A percentile compares a stretch with the other conserved stretches of the same genome.
Conservation (phyloP, 1,284 basidiomycete species). For the Meripilus lineatus region DNA sequence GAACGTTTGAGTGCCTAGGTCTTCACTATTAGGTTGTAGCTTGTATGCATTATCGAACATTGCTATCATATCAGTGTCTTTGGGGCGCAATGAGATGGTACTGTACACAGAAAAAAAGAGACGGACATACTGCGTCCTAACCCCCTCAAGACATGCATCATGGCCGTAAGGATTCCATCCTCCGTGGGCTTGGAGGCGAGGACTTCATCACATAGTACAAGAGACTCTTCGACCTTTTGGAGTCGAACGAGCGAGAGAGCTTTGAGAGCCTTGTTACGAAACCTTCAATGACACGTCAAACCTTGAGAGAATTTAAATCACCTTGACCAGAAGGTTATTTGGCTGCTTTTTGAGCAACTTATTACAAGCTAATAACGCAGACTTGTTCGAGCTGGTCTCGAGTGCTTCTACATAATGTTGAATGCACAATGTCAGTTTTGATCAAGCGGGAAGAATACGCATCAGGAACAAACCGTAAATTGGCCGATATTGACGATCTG, state of each 20-base stretch:
- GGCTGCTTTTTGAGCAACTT: conserved; percentile 81
- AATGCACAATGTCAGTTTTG: conserved; percentile 8
- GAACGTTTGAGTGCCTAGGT: conserved; percentile 78
- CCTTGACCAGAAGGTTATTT: conserved; percentile 69
- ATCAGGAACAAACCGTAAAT: conserved; percentile 54
- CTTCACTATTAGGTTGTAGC: conserved; percentile 73
- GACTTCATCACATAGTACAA: conserved; percentile 75
- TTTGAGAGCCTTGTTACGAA: conserved; percentile 63
- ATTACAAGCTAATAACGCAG: conserved; percentile 77
- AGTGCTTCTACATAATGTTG: conserved; percentile 57
- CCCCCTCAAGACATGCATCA: conserved; percentile 75
- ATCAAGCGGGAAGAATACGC: conserved; percentile 16
- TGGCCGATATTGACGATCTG: conserved; percentile 75
- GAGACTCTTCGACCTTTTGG: conserved; percentile 78
- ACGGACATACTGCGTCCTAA: conserved; percentile 65
- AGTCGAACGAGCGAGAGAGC: conserved; percentile 76
- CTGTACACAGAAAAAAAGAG: background rate
- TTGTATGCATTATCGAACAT: conserved; percentile 83
- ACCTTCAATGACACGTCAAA: conserved; percentile 4
- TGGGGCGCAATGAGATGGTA: conserved; percentile 5
- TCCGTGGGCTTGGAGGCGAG: conserved; percentile 63
- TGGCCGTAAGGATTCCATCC: conserved; percentile 67
- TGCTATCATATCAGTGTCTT: conserved; percentile 69
- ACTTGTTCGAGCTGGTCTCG: conserved; percentile 81
- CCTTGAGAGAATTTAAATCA: conserved; percentile 22